These are phyloP conservation scores for Rhodomyrtus psidioides DNA, from an alignment of 441 rosid genomes.

Conservation along the genomic window DNA sequence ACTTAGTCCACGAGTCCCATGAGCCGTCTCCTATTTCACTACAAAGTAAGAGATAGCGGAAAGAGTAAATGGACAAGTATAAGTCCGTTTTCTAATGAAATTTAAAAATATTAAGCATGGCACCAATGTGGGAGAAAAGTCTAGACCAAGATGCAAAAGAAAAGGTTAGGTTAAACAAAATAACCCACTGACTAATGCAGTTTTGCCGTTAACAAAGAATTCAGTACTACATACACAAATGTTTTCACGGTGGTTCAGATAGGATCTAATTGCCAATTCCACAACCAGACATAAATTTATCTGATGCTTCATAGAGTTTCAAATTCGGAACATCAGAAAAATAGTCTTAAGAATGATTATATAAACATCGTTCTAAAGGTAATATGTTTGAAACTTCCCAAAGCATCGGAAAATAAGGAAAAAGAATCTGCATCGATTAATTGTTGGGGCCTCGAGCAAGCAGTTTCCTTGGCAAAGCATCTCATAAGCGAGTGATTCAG, in stretches of 20 bases:
- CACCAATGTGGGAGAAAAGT: not conserved
- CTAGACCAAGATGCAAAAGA: not conserved
- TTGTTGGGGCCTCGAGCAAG: not conserved
- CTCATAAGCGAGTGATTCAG: not conserved
- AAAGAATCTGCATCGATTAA: not conserved
- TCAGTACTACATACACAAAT: not conserved
- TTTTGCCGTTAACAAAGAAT: not conserved
- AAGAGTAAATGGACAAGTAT: not conserved
- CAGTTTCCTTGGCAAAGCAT: not conserved
- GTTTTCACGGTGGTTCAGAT: not conserved
- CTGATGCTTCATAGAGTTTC: not conserved
- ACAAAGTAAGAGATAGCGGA: not conserved
- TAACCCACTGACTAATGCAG: not conserved
- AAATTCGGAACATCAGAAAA: not conserved
- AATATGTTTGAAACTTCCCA: not conserved
- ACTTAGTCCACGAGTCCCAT: no score
- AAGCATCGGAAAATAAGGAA: not conserved
- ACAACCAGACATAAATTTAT: not conserved
- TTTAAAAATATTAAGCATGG: not conserved
- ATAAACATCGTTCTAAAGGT: not conserved
- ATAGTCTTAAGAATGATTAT: not conserved
- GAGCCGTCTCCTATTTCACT: conserved; percentile 53
- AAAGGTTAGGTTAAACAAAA: not conserved
- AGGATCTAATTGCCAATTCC: not conserved
- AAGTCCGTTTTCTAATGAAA: not conserved